Conservation (phyloP, 2,329 filamentous ascomycete species). For the Domatiomyces catenatus region DNA sequence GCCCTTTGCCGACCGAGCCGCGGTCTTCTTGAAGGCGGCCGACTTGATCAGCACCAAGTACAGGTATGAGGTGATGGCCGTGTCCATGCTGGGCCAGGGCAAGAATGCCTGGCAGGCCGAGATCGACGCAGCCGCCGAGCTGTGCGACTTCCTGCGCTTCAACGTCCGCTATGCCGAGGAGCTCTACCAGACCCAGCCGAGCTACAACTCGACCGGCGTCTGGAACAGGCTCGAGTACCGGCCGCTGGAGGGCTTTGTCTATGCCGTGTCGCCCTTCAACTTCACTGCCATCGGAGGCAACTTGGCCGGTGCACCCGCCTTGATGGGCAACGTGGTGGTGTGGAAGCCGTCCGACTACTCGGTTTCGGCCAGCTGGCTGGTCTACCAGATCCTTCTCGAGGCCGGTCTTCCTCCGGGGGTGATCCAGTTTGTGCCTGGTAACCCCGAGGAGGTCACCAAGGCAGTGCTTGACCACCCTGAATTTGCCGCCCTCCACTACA, state of each 20-base stretch:
- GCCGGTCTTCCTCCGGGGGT: slow-evolving; percentile 71
- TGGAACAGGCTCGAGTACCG: slow-evolving; percentile 82
- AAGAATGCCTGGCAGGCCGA: slow-evolving; percentile 99
- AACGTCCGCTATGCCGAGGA: slow-evolving; percentile 90
- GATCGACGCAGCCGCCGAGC: slow-evolving; percentile 86
- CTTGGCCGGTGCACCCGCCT: slow-evolving; percentile 58
- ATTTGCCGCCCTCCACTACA: slow-evolving; percentile 75
- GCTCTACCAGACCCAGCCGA: slow-evolving; percentile 73
- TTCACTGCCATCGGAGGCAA: slow-evolving; percentile 88
- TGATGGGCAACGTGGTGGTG: slow-evolving; percentile 77
- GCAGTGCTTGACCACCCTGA: slow-evolving; percentile 55
- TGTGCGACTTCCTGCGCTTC: slow-evolving; percentile 85
- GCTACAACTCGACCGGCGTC: slow-evolving; percentile 64
- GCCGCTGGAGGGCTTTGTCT: slow-evolving; percentile 77
- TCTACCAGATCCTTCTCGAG: slow-evolving; percentile 77
- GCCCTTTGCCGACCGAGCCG: slow-evolving; percentile 78
- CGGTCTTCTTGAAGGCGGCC: slow-evolving; percentile 89
- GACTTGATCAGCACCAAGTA: slow-evolving; percentile 86
- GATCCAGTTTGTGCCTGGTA: slow-evolving; percentile 74
- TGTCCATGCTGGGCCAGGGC: slow-evolving; percentile 89
- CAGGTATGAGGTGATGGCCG: slow-evolving; percentile 89
- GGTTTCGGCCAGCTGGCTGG: slow-evolving; percentile 66
- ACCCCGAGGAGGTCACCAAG: slow-evolving; percentile 64
- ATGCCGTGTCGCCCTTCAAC: slow-evolving; percentile 80
- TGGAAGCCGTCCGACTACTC: slow-evolving; percentile 81